Evolutionary conservation across 2,329 filamentous ascomycete species (phyloP), one percentile per base, ranked within the genome.

Genomic region (Lachnellula cervina): DNA sequence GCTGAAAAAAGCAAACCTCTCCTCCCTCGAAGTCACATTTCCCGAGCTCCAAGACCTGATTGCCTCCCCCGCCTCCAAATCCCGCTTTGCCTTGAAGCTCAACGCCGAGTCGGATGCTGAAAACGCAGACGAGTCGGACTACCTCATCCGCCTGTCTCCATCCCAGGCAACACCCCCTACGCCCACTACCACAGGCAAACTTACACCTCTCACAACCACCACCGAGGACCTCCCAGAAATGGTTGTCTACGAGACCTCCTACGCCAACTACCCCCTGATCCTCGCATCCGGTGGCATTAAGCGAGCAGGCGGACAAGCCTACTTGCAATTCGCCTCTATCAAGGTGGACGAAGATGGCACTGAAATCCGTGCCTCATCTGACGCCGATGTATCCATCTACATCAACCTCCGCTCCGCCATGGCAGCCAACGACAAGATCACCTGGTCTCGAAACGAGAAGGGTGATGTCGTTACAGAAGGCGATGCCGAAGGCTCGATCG

Each of bases 191-290:
- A 47, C 62, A 13, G 46, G 61, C 21, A 69, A 70, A 52, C 61
- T 69, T 35, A 68, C 69, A 17, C 63, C 66, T 16, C 65, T 72
- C 37, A 69, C 67, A 46, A 58, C 71, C 40, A 70, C 64, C 5
- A 61, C 67, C 42, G 67, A 70, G 45, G 67, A 74, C 50, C 67
- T 76, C 5, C 74, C 74, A 9, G 72, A 74, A 44, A 70, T 74
- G 43, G 66, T 75, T 57, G 69, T 76, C 53, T 76, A 75, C 63
- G 73, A 76, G 64, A 76, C 74, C 7, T 73, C 74, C 2, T 76
- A 76, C 66, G 68, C 74, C 52, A 72, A 73, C 51, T 76, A 76
- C 61, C 73, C 73, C 1, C 70, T 75, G 19, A 72, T 77, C 43
- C 63, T 76, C 14, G 70, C 72, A 5, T 70, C 69, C 3, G 73